phyloP scores from a whole-genome alignment of 345 rosid species.

The Hibiscus syriacus region DNA sequence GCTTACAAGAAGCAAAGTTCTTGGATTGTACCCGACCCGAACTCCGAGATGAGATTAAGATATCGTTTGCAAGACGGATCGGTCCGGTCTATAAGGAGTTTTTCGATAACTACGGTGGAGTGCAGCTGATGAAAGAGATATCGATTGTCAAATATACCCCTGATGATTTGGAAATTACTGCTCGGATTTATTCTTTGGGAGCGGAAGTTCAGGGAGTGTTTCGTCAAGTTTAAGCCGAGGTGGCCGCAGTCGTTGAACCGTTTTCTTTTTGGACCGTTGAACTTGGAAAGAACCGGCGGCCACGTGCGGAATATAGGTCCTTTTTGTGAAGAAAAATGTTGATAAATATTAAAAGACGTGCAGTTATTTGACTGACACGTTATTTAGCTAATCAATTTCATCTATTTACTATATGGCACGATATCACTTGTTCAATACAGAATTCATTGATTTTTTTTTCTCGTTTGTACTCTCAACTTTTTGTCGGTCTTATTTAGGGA shows the following conservation, averaged over 20 bases:
- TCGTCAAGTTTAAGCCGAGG: constrained; percentile 22
- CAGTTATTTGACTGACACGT: too few relatives aligned
- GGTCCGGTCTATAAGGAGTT: constrained; percentile 40
- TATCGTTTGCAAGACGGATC: constrained; percentile 40
- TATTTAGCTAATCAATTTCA: not conserved
- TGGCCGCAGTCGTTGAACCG: constrained; percentile 6
- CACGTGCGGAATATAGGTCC: not conserved
- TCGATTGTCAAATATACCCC: constrained; percentile 45
- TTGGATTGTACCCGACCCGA: constrained; percentile 70
- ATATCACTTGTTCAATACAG: not conserved
- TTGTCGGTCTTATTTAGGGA: too few relatives aligned
- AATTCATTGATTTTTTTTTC: not conserved
- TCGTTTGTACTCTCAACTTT: not conserved
- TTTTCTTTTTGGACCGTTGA: not conserved
- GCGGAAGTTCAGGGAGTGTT: constrained; percentile 30
- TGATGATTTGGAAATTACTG: constrained; percentile 49
- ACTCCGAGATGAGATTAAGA: constrained; percentile 53
- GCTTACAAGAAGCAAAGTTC: constrained; percentile 49
- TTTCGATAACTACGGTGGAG: constrained; percentile 25
- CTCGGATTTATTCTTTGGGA: constrained; percentile 36
- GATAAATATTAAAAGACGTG: not conserved
- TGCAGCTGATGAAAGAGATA: constrained; percentile 7
- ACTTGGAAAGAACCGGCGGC: too few relatives aligned
- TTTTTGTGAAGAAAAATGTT: not conserved
- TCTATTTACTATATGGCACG: not conserved